Conservation (phyloP, 192 early-diverging fungal genomes). For the Rhizoclosmatium globosum region DNA sequence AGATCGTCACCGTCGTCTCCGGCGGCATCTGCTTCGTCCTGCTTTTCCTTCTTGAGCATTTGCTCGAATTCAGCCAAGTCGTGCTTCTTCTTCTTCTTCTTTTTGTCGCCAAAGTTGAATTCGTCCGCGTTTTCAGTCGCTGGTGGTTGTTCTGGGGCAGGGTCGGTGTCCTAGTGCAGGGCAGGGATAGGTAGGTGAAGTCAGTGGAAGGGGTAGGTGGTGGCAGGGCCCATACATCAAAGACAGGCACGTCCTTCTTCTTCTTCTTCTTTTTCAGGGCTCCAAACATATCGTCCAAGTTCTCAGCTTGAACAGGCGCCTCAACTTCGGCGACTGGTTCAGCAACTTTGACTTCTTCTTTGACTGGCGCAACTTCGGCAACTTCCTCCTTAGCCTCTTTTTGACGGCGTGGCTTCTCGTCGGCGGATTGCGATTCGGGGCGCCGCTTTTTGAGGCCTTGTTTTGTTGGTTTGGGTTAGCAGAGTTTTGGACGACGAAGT, state of each 20-base stretch:
- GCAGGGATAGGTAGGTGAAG: not conserved
- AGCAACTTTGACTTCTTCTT: conserved; percentile 1
- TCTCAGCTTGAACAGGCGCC: conserved; percentile 6
- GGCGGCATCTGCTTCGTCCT: conserved; percentile 61
- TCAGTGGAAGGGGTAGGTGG: no score
- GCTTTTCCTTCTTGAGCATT: conserved; percentile 59
- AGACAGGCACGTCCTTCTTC: conserved; percentile 72
- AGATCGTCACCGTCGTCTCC: conserved; percentile 31
- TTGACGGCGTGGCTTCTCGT: no score
- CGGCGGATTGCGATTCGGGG: not conserved
- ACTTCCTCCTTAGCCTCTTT: not conserved
- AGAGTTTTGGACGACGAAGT: not conserved
- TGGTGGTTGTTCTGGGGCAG: not conserved
- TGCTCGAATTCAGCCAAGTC: conserved; percentile 90
- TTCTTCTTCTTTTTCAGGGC: conserved; percentile 91
- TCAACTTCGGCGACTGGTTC: conserved; percentile 1
- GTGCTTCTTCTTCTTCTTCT: conserved; percentile 75
- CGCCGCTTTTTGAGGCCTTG: conserved; percentile 17
- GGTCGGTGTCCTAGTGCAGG: no score
- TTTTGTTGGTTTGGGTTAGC: not conserved
- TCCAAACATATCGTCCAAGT: conserved; percentile 44
- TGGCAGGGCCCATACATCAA: conserved; percentile 40
- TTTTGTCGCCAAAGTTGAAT: conserved; percentile 69
- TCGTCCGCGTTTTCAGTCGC: not conserved
- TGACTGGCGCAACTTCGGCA: not conserved